Conservation (phyloP, 1,284 basidiomycete genomes). For the Fistulina hepatica region DNA sequence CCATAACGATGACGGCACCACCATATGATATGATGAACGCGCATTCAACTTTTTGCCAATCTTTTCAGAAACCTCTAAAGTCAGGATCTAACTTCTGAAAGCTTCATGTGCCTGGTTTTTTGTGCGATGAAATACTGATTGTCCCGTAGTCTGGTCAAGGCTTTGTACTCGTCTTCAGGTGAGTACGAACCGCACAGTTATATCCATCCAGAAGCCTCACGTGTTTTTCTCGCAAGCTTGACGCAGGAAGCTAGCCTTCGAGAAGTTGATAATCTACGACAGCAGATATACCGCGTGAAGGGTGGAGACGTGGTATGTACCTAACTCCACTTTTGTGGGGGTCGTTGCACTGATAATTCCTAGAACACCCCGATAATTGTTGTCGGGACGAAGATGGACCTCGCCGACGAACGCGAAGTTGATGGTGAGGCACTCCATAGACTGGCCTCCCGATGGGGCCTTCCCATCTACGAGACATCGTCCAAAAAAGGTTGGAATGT, state of each 20-base stretch:
- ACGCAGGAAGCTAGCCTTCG: slow-evolving; percentile 68
- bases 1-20: neutral
- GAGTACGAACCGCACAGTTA: neutral
- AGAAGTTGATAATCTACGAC: slow-evolving; percentile 68
- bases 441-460: slow-evolving; percentile 55
- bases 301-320: slow-evolving; percentile 48
- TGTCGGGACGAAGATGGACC: slow-evolving; percentile 83
- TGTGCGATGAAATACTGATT: slow-evolving; percentile 1
- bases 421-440: slow-evolving; percentile 52
- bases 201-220: slow-evolving; percentile 3
- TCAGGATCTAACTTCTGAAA: no score
- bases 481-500: slow-evolving; percentile 78
- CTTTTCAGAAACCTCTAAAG: no score
- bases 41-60: no score
- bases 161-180: slow-evolving; percentile 80
- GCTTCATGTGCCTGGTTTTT: slow-evolving; percentile 1
- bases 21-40: no score
- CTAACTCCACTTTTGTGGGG: slow-evolving; percentile 2
- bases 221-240: slow-evolving; percentile 35
- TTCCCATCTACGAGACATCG: slow-evolving; percentile 79
- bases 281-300: slow-evolving; percentile 74
- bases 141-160: slow-evolving; percentile 51
- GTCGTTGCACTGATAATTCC: slow-evolving; percentile 4
- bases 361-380: slow-evolving; percentile 72
- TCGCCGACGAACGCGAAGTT: slow-evolving; percentile 74